These are phyloP conservation scores for Tranzscheliella williamsii DNA, from an alignment of 1,284 basidiomycete genomes.

Conservation along the genomic window DNA sequence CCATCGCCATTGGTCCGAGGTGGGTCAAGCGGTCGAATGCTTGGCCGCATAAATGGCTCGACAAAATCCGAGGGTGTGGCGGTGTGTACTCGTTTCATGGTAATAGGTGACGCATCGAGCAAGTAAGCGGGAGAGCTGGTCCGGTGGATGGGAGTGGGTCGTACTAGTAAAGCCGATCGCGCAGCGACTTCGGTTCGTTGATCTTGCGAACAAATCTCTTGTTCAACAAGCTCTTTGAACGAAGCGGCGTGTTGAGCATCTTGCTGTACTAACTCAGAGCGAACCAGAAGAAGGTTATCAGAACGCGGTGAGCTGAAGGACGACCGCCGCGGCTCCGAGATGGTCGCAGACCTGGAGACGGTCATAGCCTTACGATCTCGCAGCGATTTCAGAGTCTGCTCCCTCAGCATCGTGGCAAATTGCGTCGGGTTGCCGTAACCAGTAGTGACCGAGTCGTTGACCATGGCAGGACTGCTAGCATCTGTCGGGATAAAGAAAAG, in stretches of 20 bases:
- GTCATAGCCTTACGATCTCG: slow-evolving; percentile 30
- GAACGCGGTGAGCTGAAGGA: slow-evolving; percentile 35
- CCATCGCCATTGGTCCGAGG: slow-evolving; percentile 4
- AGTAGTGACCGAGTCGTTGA: slow-evolving; percentile 5
- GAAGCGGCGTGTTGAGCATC: background rate
- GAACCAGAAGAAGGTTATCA: slow-evolving; percentile 14
- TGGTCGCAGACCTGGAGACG: slow-evolving; percentile 23
- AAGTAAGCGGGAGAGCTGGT: slow-evolving; percentile 37
- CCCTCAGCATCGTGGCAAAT: slow-evolving; percentile 42
- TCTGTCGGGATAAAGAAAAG: slow-evolving; percentile 34
- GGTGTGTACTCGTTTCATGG: background rate
- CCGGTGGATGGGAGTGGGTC: slow-evolving; percentile 21
- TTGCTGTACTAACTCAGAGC: background rate
- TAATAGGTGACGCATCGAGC: slow-evolving; percentile 28
- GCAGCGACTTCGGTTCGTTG: slow-evolving; percentile 9
- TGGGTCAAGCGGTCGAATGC: slow-evolving; percentile 16
- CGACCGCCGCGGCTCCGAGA: slow-evolving; percentile 25
- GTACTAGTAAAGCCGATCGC: slow-evolving; percentile 2
- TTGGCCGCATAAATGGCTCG: background rate
- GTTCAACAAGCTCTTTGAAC: slow-evolving; percentile 26
- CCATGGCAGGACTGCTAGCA: slow-evolving; percentile 6
- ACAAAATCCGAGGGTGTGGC: background rate
- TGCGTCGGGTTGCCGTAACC: slow-evolving; percentile 10
- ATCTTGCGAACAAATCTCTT: slow-evolving; percentile 22
- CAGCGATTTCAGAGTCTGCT: slow-evolving; percentile 40